Evolutionary conservation across 345 rosid species (phyloP).

Genomic region (Gossypium rotundifolium): DNA sequence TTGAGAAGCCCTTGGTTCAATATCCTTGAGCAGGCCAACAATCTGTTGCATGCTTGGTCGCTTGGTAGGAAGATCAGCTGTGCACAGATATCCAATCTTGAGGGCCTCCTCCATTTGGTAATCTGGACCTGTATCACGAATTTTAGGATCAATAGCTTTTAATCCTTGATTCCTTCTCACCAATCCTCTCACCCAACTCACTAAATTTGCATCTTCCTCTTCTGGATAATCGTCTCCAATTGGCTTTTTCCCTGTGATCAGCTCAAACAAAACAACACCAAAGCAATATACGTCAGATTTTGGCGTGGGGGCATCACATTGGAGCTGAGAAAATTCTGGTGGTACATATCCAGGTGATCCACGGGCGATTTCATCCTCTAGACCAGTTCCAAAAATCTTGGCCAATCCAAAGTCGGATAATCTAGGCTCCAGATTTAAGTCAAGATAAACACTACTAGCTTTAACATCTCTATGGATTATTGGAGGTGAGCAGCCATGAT

Average conservation of each 20-base stretch:
- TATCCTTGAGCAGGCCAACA: constrained; percentile 92
- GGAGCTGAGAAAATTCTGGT: constrained; percentile 65
- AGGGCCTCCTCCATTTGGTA: constrained; percentile 76
- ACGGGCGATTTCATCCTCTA: constrained; percentile 57
- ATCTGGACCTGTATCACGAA: constrained; percentile 53
- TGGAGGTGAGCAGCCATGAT: constrained; percentile 92
- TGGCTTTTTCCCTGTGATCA: constrained; percentile 73
- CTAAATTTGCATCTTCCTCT: constrained; percentile 48
- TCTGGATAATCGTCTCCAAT: constrained; percentile 65
- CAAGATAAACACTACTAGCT: constrained; percentile 87
- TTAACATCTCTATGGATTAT: constrained; percentile 83
- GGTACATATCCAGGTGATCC: constrained; percentile 81
- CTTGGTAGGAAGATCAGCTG: constrained; percentile 76
- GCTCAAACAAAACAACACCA: constrained; percentile 79
- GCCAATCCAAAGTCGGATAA: constrained; percentile 85
- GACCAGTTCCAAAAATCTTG: constrained; percentile 69
- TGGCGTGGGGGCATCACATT: constrained; percentile 51
- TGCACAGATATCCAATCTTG: constrained; percentile 90
- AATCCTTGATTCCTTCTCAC: constrained; percentile 56
- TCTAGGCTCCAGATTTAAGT: constrained; percentile 74
- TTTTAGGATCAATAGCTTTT: constrained; percentile 69
- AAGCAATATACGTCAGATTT: constrained; percentile 90
- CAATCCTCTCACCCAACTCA: constrained; percentile 71
- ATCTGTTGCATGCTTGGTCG: constrained; percentile 96
- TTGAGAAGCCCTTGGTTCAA: constrained; percentile 48